Base-by-base conservation (phyloP, 495 filamentous ascomycete genomes). In the Cercophora samala region DNA sequence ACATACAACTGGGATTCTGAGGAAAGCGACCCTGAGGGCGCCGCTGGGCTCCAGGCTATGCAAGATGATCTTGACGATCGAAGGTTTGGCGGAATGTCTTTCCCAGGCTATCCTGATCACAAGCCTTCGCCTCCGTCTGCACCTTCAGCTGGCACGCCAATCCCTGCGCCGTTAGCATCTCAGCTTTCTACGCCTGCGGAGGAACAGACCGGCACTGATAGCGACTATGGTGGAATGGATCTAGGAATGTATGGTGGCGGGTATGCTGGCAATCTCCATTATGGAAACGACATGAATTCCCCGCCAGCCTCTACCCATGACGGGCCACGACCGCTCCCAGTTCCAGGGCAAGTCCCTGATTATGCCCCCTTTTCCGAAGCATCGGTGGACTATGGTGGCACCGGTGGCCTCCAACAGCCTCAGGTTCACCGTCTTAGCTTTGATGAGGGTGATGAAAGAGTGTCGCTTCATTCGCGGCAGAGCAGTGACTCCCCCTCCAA, bases 1-100 rank as follows among this genome's bases (percentile, higher is more conserved):
- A 73, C 74, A 5, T 75, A 76, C 53, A 70, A 75, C 25, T 76
- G 71, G 66, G 76, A 79, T 19, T 78, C 77, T 26, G 82, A 95
- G 67, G 91, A 92, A 26, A 97, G 93, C 71, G 95, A 99, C 68
- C 87, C 92, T 0, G 95, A 99, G 76, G 94, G 92, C 25, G 90
- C 90, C 22, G 92, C 91, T 25, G 95, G 95, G 1, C 79, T 96
- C 19, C 87, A 89, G 69, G 93, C 93, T 72, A 85, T 99, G 84
- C 88, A 86, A 42, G 86, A 91, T 77, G 95, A 97, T 62, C 87
- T 93, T 76, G 88, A 97, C 73, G 93, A 97, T 58, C 87, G 89
- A 21, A 80, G 84, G 54, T 86, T 88, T 63, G 87, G 60, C 65
- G 81, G 72, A 74, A 70, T 70, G 62, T 73, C 63, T 66, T 75